phyloP scores from a whole-genome alignment of 208 protist species.

The Leishmania arabica region DNA sequence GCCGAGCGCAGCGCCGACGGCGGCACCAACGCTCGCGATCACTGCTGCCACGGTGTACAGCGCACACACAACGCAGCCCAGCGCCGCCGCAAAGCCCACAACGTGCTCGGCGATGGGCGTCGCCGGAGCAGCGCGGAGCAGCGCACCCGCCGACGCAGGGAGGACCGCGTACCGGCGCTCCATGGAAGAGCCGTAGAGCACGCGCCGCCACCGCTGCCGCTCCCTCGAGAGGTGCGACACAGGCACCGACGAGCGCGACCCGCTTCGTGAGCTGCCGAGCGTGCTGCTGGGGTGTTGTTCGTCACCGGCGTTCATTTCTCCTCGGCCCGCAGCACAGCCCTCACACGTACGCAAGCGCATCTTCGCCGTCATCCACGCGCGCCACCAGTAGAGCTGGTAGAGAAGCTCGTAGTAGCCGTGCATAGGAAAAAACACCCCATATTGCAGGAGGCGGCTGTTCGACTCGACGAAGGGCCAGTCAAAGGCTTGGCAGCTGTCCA shows the following conservation, averaged over 20 bases:
- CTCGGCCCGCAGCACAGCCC: background rate
- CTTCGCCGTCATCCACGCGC: constrained; percentile 25
- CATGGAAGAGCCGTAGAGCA: constrained; percentile 28
- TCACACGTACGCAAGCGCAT: background rate
- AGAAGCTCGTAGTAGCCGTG: constrained; percentile 74
- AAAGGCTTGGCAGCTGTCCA: constrained; percentile 45
- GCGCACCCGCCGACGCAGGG: constrained; percentile 37
- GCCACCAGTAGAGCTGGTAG: constrained; percentile 40
- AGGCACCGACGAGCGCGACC: background rate
- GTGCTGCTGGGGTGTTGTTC: background rate
- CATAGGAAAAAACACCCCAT: constrained; percentile 51
- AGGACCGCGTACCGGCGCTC: constrained; percentile 42
- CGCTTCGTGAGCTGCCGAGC: background rate
- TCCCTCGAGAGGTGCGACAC: background rate
- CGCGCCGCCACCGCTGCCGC: background rate
- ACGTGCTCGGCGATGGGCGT: constrained; percentile 35
- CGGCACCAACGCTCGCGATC: constrained; percentile 30
- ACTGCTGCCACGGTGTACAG: constrained; percentile 47
- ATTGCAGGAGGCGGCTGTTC: constrained; percentile 56
- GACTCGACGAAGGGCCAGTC: constrained; percentile 74
- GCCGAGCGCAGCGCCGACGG: constrained; percentile 39
- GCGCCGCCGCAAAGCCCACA: constrained; percentile 30
- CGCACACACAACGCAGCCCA: constrained; percentile 13
- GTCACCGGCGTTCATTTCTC: background rate
- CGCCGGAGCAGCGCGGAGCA: constrained; percentile 68